Percentiles rank a stretch among this genome's conserved stretches.
Evolutionary conservation across 176 grass and related monocot genomes (phyloP).

Genomic region (Rhipidocladum racemiflorum): DNA sequence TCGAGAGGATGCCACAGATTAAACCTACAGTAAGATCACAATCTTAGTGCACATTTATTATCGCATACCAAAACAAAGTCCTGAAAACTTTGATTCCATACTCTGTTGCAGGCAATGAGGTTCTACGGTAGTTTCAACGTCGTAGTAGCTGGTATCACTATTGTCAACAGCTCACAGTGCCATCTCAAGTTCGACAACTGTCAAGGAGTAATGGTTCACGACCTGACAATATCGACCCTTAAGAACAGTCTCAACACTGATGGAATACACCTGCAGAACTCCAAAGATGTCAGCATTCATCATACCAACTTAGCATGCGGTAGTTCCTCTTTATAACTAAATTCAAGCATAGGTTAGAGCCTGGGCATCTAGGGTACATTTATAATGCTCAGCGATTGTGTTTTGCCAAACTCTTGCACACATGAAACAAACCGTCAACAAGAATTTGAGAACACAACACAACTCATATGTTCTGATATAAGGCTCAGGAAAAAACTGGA

Average conservation of each 20-base stretch:
- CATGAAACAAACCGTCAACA: background rate
- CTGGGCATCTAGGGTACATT: constrained; percentile 12
- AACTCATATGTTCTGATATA: constrained; percentile 3
- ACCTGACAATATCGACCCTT: constrained; percentile 85
- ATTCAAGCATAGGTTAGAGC: background rate
- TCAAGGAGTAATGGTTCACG: constrained; percentile 80
- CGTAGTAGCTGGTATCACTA: constrained; percentile 85
- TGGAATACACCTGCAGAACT: constrained; percentile 98
- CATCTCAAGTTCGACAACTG: constrained; percentile 97
- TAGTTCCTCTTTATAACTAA: constrained; percentile 38
- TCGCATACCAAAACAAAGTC: constrained; percentile 23
- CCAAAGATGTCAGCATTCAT: constrained; percentile 93
- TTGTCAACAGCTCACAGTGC: constrained; percentile 94
- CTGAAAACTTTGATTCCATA: constrained; percentile 20
- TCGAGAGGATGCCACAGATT: constrained; percentile 75
- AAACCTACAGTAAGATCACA: constrained; percentile 87
- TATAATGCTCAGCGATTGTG: constrained; percentile 13
- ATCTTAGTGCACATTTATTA: constrained; percentile 8
- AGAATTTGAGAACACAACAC: constrained; percentile 18
- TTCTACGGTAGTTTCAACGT: constrained; percentile 95
- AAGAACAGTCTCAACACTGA: constrained; percentile 89
- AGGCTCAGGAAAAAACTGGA: constrained; percentile 33
- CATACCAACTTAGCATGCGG: constrained; percentile 81
- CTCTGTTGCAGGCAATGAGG: constrained; percentile 81
- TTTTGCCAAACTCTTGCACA: background rate